A percentile compares a stretch with the other conserved stretches of the same genome.
These are phyloP conservation scores for Amborella trichopoda DNA, from an alignment of 164 flowering plant genomes.

Conservation along the genomic window DNA sequence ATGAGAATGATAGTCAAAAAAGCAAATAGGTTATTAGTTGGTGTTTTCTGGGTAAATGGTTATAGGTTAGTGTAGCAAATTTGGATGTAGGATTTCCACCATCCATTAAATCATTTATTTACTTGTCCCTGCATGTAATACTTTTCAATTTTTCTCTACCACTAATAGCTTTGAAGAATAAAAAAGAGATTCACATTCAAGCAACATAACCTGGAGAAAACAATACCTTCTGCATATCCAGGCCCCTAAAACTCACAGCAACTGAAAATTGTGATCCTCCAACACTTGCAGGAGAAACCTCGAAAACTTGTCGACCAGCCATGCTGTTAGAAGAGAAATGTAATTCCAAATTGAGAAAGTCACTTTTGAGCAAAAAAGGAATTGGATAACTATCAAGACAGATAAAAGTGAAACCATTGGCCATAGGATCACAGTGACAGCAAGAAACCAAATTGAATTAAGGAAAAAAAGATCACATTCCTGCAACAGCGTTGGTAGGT, in stretches of 20 bases:
- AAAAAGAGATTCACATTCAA: background rate
- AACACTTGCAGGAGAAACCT: conserved; percentile 76
- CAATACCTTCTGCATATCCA: conserved; percentile 77
- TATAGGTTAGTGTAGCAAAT: too few species aligned
- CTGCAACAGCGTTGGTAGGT: conserved; percentile 74
- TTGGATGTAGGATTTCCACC: too few species aligned
- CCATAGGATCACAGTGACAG: background rate
- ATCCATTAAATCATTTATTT: too few species aligned
- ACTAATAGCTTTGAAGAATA: background rate
- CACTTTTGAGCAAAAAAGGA: background rate
- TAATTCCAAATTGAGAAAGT: background rate
- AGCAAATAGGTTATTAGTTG: too few species aligned
- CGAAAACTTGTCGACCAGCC: conserved; percentile 84
- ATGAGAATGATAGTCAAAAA: too few species aligned
- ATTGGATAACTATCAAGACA: background rate
- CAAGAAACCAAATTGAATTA: background rate
- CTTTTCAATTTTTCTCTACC: background rate
- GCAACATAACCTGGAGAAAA: background rate
- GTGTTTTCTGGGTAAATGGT: too few species aligned
- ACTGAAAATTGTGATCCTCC: conserved; percentile 75
- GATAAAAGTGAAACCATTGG: background rate
- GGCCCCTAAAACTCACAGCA: conserved; percentile 71
- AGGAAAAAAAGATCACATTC: conserved; percentile 18
- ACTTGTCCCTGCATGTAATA: too few species aligned
- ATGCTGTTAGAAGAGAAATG: conserved; percentile 41